Conservation (phyloP, 129 eudicot genomes). For the Flaveria sonorensis region DNA sequence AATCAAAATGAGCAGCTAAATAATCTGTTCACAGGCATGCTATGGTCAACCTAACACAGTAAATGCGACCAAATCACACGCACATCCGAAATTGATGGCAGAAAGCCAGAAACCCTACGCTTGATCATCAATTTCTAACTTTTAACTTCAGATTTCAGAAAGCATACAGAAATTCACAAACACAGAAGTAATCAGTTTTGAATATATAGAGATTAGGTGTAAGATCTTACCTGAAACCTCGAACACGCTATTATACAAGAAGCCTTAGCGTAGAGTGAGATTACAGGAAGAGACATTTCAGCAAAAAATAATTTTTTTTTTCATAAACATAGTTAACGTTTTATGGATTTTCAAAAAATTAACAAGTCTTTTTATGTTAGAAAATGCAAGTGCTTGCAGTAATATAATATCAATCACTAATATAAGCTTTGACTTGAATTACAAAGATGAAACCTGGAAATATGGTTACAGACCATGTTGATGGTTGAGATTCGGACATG, state of each 20-base stretch:
- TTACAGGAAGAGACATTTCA: neutral
- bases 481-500: too few species aligned
- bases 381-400: neutral
- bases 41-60: neutral
- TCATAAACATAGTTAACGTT: too few species aligned
- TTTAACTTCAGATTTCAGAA: neutral
- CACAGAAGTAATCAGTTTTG: neutral
- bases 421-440: neutral
- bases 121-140: slow-evolving; percentile 6
- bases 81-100: neutral
- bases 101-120: slow-evolving; percentile 8
- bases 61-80: neutral
- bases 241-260: slow-evolving; percentile 21
- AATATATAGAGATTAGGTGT: neutral
- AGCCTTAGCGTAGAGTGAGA: neutral
- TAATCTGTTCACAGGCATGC: neutral
- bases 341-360: neutral
- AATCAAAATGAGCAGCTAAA: neutral
- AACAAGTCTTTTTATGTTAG: neutral
- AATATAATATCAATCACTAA: too few species aligned
- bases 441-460: too few species aligned
- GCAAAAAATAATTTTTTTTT: neutral
- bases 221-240: slow-evolving; percentile 15
- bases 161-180: slow-evolving; percentile 1
- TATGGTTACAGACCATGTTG: too few species aligned